Percentiles rank a stretch among this genome's conserved stretches.
Evolutionary conservation across 768 basidiomycete species (phyloP).

Genomic region (Asterophora parasitica): DNA sequence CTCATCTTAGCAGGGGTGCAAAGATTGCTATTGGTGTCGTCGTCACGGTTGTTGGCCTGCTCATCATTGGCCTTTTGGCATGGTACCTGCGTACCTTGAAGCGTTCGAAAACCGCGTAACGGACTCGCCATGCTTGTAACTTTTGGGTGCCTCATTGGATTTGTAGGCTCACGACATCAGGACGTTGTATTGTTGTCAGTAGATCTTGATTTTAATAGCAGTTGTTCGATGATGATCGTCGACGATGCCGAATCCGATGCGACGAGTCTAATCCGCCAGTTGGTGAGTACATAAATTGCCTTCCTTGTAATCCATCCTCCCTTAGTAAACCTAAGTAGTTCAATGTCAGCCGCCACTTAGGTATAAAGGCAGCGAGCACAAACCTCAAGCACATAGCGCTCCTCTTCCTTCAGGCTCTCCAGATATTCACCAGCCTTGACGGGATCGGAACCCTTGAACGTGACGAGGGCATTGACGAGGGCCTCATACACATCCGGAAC

Average conservation of each 20-base stretch:
- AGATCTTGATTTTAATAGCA: no score
- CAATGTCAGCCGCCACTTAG: background rate
- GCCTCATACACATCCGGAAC: slow-evolving; percentile 97
- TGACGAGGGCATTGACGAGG: slow-evolving; percentile 73
- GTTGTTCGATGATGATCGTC: no score
- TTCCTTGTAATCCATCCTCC: background rate
- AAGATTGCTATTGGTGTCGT: slow-evolving; percentile 70
- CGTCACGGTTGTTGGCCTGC: slow-evolving; percentile 55
- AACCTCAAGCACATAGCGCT: slow-evolving; percentile 96
- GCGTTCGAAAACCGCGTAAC: slow-evolving; percentile 1
- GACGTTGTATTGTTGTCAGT: background rate
- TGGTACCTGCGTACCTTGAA: slow-evolving; percentile 32
- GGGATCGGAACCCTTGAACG: slow-evolving; percentile 60
- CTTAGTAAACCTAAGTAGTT: slow-evolving; percentile 23
- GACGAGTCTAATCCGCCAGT: no score
- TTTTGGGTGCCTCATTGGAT: background rate
- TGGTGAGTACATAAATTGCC: no score
- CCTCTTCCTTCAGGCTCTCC: slow-evolving; percentile 91
- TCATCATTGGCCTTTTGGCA: slow-evolving; percentile 44
- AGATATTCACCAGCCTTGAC: slow-evolving; percentile 74
- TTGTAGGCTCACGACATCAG: background rate
- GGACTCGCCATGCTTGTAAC: no score
- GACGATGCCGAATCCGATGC: no score
- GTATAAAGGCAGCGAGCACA: slow-evolving; percentile 9
- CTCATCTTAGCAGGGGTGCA: slow-evolving; percentile 51